Base-by-base conservation (phyloP, 2,329 filamentous ascomycete species). In the Teratosphaeria epicoccoides region DNA sequence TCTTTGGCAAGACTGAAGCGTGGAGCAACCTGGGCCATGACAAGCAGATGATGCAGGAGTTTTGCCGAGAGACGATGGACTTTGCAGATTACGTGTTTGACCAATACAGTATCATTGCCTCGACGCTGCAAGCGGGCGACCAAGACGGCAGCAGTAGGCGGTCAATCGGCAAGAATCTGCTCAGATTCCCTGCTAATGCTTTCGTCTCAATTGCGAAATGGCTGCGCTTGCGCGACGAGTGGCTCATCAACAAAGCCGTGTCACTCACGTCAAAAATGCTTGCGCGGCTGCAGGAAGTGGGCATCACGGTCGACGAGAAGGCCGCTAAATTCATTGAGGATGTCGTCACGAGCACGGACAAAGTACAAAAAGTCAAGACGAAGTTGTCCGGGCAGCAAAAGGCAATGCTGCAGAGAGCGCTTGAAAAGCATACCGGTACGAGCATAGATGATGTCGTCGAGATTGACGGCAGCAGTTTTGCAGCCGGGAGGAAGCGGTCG, bases 61-160 rank as follows among this genome's bases (percentile, higher is more conserved):
- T 97, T 63, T 96, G 90, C 65, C 84, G 93, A 58, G 88, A 95
- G 64, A 87, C 87, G 12, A 98, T 98, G 81, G 88, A 97, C 61
- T 87, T 95, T 63, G 90, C 91, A 0, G 87, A 95, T 63, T 78
- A 80, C 29, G 77, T 95, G 1, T 87, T 97, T 63, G 83, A 87
- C 40, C 84, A 95, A 60, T 93, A 94, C 66, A 84, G 83, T 48
- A 79, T 96, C 53, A 83, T 98, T 56, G 81, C 87, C 2, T 85
- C 84, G 45, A 85, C 87, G 11, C 68, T 89, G 52, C 71, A 71
- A 71, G 72, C 49, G 70, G 71, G 23, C 70, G 25, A 43, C 17
- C 43, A 50, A 72, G 50, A 66, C 64, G 7, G 66, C 62, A 11
- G 68, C 55, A 63, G 61, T 17, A 58, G 53, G 12, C 59, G 65